These are phyloP conservation scores for Penicillium parvum DNA, from an alignment of 495 filamentous ascomycete species.

Conservation along the genomic window DNA sequence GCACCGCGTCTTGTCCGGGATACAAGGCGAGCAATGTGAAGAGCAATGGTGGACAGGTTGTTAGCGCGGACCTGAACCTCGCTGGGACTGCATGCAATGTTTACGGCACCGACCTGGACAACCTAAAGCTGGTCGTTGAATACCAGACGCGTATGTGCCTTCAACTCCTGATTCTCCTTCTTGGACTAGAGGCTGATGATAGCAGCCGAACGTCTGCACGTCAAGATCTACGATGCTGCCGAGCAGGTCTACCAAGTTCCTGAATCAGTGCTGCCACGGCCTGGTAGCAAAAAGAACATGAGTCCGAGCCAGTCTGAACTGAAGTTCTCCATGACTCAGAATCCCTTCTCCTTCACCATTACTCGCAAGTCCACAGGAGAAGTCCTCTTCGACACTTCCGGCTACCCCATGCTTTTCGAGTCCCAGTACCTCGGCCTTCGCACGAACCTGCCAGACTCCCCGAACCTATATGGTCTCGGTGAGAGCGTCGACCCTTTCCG, in stretches of 20 bases:
- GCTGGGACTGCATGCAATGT: no score
- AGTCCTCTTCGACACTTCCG: constrained; percentile 73
- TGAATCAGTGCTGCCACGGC: constrained; percentile 63
- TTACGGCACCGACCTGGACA: constrained; percentile 64
- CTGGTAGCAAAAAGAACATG: constrained; percentile 18
- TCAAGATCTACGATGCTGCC: constrained; percentile 74
- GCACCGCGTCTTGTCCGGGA: no score
- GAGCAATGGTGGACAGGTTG: no score
- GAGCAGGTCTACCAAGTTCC: constrained; percentile 77
- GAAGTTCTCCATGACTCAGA: constrained; percentile 53
- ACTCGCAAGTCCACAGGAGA: constrained; percentile 35
- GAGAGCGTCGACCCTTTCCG: constrained; percentile 75
- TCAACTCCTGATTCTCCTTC: not conserved
- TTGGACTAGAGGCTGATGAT: not conserved
- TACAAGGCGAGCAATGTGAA: no score
- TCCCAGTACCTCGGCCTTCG: constrained; percentile 70
- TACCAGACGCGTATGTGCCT: constrained; percentile 49
- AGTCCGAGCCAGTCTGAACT: constrained; percentile 51
- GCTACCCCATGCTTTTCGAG: constrained; percentile 68
- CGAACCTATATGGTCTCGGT: constrained; percentile 75
- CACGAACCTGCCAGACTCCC: constrained; percentile 61
- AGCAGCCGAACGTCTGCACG: constrained; percentile 70
- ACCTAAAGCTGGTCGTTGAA: constrained; percentile 64
- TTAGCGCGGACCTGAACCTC: no score
- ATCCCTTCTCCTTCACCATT: constrained; percentile 81